Percentiles rank a stretch among this genome's conserved stretches.
phyloP scores from a whole-genome alignment of 129 eudicot species.

The Ambrosia artemisiifolia region DNA sequence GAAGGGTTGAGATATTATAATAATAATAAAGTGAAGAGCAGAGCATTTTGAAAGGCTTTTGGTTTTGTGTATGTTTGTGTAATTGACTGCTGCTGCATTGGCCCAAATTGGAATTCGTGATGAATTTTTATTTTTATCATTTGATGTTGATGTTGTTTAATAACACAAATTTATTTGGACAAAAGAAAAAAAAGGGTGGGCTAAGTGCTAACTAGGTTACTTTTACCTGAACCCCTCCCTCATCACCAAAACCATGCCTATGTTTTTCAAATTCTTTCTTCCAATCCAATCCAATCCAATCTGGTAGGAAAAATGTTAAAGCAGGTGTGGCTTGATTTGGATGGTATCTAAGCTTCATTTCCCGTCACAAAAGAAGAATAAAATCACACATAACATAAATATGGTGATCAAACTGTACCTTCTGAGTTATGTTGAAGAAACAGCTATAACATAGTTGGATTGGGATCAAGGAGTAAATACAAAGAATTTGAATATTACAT shows the following conservation, averaged over 20 bases:
- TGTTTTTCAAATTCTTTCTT: background rate
- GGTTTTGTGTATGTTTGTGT: conserved; percentile 20
- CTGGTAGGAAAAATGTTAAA: no score
- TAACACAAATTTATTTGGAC: background rate
- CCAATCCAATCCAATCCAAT: background rate
- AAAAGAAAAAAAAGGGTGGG: background rate
- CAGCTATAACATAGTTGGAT: no score
- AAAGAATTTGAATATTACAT: no score
- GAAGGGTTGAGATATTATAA: background rate
- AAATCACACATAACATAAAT: no score
- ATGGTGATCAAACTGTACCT: no score
- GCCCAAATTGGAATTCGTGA: conserved; percentile 7
- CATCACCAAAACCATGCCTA: no score
- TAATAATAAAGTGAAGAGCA: conserved; percentile 24
- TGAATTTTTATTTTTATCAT: background rate
- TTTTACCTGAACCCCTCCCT: no score
- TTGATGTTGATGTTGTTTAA: background rate
- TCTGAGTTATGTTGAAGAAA: no score
- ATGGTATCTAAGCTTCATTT: no score
- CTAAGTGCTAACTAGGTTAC: background rate
- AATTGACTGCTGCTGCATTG: conserved; percentile 19
- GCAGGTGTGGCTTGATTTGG: background rate
- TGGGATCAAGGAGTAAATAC: no score
- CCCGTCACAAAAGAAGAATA: no score
- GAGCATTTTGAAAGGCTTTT: conserved; percentile 31